A percentile compares a stretch with the other conserved stretches of the same genome.
These are phyloP conservation scores for Lentinula boryana DNA, from an alignment of 768 basidiomycete species.

Conservation along the genomic window DNA sequence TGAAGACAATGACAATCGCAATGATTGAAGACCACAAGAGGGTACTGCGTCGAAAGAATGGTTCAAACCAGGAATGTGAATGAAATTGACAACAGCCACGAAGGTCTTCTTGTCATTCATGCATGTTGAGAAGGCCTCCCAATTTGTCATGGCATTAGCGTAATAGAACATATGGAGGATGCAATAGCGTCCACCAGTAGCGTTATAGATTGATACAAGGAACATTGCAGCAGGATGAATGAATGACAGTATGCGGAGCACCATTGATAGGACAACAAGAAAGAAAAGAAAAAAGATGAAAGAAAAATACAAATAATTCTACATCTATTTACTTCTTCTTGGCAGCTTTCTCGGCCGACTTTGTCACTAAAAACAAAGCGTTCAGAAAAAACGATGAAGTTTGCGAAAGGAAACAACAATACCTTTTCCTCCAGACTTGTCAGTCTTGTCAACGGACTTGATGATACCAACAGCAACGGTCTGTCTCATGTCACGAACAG, in stretches of 20 bases:
- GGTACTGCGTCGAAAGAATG: too few species aligned
- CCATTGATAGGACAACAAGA: slow-evolving; percentile 19
- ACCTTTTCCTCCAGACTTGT: slow-evolving; percentile 86
- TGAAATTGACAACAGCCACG: too few species aligned
- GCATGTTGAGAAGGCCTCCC: not conserved
- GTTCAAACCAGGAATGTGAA: too few species aligned
- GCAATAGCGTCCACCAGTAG: not conserved
- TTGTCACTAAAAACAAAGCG: slow-evolving; percentile 54
- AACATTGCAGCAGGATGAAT: not conserved
- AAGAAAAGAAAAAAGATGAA: slow-evolving; percentile 38
- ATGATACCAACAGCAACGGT: slow-evolving; percentile 99
- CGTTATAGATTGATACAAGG: slow-evolving; percentile 3
- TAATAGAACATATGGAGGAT: not conserved
- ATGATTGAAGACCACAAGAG: too few species aligned
- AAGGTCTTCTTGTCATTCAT: too few species aligned
- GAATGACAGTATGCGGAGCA: slow-evolving; percentile 5
- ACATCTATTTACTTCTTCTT: slow-evolving; percentile 94
- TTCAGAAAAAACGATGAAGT: not conserved
- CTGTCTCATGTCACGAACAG: slow-evolving; percentile 99
- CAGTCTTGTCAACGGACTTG: slow-evolving; percentile 95
- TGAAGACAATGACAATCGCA: too few species aligned
- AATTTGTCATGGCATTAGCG: slow-evolving; percentile 4
- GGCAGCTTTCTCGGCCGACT: slow-evolving; percentile 93
- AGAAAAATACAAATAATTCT: slow-evolving; percentile 58
- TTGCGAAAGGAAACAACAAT: not conserved